These are phyloP conservation scores for Penicillium coprophilum DNA, from an alignment of 495 filamentous ascomycete species.

Conservation along the genomic window DNA sequence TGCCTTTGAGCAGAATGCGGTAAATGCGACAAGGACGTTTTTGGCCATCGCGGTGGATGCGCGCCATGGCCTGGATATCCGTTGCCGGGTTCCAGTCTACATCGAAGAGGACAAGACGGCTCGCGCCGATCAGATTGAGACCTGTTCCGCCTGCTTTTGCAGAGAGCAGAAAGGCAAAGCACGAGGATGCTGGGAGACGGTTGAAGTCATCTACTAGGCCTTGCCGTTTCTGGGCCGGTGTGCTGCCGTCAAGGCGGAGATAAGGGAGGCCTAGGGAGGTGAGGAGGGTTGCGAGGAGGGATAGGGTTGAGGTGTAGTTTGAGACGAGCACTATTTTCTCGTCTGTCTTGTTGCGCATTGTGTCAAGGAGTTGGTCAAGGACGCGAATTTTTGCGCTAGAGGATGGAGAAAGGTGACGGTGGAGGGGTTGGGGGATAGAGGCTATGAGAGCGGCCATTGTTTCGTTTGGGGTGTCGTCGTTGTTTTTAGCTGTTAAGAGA, in stretches of 20 bases:
- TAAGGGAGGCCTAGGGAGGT: conserved; percentile 61
- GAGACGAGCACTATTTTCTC: conserved; percentile 83
- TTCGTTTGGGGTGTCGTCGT: conserved; percentile 35
- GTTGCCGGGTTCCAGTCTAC: conserved; percentile 84
- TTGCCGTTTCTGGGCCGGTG: conserved; percentile 67
- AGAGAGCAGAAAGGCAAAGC: conserved; percentile 77
- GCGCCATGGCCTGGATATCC: conserved; percentile 82
- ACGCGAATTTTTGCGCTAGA: conserved; percentile 71
- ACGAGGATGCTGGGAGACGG: conserved; percentile 49
- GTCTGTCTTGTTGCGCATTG: conserved; percentile 56
- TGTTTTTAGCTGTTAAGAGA: conserved; percentile 53
- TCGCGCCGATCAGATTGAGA: conserved; percentile 77
- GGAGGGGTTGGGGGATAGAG: conserved; percentile 56
- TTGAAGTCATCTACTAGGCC: conserved; percentile 78
- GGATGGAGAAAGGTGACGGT: conserved; percentile 56
- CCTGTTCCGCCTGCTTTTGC: conserved; percentile 76
- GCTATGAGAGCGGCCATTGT: conserved; percentile 53
- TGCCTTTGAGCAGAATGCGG: conserved; percentile 68
- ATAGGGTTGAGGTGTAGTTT: conserved; percentile 78
- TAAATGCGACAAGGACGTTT: conserved; percentile 71
- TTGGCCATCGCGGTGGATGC: conserved; percentile 78
- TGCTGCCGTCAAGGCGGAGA: conserved; percentile 73
- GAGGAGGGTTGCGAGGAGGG: conserved; percentile 65
- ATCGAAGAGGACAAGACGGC: conserved; percentile 74
- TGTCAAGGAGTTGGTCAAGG: conserved; percentile 65